Evolutionary conservation across 2,329 filamentous ascomycete species (phyloP).

Genomic region (Mycogone perniciosa): DNA sequence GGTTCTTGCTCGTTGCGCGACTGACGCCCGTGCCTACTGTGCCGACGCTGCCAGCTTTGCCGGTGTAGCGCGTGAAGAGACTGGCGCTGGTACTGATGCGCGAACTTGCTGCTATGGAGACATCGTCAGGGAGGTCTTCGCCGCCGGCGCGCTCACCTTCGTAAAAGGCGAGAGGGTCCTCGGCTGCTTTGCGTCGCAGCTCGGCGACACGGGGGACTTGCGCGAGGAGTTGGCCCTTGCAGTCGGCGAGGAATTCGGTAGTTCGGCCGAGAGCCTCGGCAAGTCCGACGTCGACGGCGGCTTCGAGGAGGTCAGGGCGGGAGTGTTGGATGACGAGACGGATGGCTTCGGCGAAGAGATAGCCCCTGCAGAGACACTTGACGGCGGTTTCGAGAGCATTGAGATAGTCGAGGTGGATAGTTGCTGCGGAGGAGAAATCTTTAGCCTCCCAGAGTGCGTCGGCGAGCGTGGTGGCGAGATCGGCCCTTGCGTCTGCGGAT

Average conservation of each 20-base stretch:
- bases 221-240: constrained; percentile 73
- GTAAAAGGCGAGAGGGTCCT: constrained; percentile 84
- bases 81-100: constrained; percentile 76
- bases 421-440: constrained; percentile 73
- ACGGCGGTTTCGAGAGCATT: constrained; percentile 63
- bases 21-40: constrained; percentile 68
- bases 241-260: constrained; percentile 90
- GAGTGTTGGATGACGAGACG: constrained; percentile 61
- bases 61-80: constrained; percentile 88
- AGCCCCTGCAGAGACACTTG: constrained; percentile 77
- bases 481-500: constrained; percentile 50
- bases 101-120: constrained; percentile 79
- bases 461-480: constrained; percentile 67
- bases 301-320: constrained; percentile 55
- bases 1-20: constrained; percentile 80
- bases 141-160: constrained; percentile 64
- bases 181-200: constrained; percentile 70
- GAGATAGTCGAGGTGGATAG: constrained; percentile 77
- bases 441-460: constrained; percentile 78
- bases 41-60: constrained; percentile 55
- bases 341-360: constrained; percentile 82
- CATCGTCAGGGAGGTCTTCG: constrained; percentile 78
- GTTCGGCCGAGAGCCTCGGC: constrained; percentile 73
- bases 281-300: constrained; percentile 70
- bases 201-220: constrained; percentile 84